Conservation (phyloP, 345 rosid genomes). For the Schrenkiella parvula region DNA sequence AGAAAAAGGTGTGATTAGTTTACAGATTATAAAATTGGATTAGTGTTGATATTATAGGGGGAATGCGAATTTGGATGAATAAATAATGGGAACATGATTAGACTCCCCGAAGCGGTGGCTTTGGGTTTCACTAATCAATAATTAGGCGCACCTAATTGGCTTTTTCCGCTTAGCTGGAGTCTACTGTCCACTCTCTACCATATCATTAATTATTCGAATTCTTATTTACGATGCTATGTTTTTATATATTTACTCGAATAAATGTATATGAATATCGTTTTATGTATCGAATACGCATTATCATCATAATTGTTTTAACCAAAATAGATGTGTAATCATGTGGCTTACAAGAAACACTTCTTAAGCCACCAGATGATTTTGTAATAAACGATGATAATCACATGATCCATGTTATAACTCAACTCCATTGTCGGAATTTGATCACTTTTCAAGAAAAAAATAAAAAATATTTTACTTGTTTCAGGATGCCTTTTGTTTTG, state of each 20-base stretch:
- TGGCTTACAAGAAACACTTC: constrained; percentile 19
- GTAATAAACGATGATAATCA: not conserved
- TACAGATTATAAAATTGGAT: not conserved
- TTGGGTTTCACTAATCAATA: constrained; percentile 13
- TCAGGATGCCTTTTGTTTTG: not conserved
- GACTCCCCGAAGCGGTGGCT: constrained; percentile 15
- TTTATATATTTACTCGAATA: not conserved
- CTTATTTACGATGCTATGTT: not conserved
- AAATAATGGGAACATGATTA: constrained; percentile 8
- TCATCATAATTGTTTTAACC: not conserved
- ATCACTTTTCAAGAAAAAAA: not conserved
- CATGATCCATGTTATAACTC: constrained; percentile 29
- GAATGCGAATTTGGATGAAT: constrained; percentile 3
- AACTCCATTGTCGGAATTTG: constrained; percentile 11
- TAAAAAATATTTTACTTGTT: not conserved
- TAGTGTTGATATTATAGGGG: constrained; percentile 1
- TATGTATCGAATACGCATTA: not conserved
- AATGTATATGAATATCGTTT: not conserved
- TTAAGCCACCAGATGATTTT: not conserved
- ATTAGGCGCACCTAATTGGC: constrained; percentile 26
- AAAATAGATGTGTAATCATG: not conserved
- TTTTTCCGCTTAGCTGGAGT: constrained; percentile 25
- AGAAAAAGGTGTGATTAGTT: not conserved
- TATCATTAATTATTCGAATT: not conserved
- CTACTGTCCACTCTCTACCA: constrained; percentile 11